Evolutionary conservation across 2,329 filamentous ascomycete species (phyloP).

Genomic region (Ophiostoma tasmaniense): DNA sequence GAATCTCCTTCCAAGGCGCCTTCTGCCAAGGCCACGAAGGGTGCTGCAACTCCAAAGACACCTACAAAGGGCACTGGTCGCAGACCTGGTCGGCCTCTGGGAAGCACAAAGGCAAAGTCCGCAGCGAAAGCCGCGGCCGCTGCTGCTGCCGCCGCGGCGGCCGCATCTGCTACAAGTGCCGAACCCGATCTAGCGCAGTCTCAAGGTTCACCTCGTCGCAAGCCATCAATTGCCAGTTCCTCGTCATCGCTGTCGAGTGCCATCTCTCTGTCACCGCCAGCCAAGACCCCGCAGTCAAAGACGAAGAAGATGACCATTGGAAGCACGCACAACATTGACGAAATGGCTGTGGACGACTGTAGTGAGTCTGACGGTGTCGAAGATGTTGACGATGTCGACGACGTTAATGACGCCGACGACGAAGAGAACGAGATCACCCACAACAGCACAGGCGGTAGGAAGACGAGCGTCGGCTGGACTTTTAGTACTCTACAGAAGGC

Average conservation of each 20-base stretch:
- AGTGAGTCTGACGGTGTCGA: not conserved
- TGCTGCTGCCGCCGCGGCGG: not conserved
- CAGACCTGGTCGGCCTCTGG: constrained; percentile 6
- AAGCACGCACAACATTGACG: constrained; percentile 10
- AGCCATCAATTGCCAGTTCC: constrained; percentile 20
- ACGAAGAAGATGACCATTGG: constrained; percentile 12
- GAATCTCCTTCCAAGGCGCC: not conserved
- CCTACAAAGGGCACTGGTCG: constrained; percentile 8
- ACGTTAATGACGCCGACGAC: not conserved
- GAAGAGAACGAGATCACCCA: constrained; percentile 7
- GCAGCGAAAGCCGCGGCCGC: not conserved
- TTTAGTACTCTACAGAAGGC: not conserved
- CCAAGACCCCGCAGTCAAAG: constrained; percentile 14
- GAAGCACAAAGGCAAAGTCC: constrained; percentile 14
- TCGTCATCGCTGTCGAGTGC: constrained; percentile 30
- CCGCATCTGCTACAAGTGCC: not conserved
- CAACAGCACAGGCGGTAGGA: not conserved
- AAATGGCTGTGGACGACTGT: not conserved
- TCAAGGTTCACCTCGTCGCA: not conserved
- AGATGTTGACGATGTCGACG: not conserved
- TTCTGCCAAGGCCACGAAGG: not conserved
- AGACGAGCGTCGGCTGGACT: constrained; percentile 10
- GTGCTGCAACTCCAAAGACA: constrained; percentile 11
- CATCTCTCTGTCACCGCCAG: constrained; percentile 26
- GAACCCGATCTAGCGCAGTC: not conserved